Evolutionary conservation across 2,329 filamentous ascomycete species (phyloP).

Genomic region (Hypomyces perniciosus): DNA sequence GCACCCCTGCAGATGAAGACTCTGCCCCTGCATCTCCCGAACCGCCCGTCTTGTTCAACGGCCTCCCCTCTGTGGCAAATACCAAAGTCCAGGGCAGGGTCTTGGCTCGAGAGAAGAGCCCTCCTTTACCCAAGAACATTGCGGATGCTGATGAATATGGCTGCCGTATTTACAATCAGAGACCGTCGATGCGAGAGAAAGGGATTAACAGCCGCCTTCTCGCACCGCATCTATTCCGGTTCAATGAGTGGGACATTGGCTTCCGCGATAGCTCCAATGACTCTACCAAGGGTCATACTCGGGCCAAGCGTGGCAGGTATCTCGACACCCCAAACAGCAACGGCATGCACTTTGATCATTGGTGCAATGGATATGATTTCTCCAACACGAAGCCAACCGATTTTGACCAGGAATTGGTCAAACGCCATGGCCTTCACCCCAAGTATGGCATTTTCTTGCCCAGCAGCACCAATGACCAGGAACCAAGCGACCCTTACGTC

Average conservation of each 20-base stretch:
- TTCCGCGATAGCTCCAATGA: constrained; percentile 55
- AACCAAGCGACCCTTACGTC: constrained; percentile 34
- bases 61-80: constrained; percentile 18
- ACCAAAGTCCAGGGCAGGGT: constrained; percentile 24
- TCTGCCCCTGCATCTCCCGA: constrained; percentile 33
- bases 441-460: constrained; percentile 48
- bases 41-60: constrained; percentile 23
- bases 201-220: constrained; percentile 49
- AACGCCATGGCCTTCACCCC: constrained; percentile 46
- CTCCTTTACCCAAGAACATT: constrained; percentile 32
- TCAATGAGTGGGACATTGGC: constrained; percentile 50
- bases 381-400: constrained; percentile 43
- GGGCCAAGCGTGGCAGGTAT: constrained; percentile 47
- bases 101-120: constrained; percentile 32
- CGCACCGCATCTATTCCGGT: constrained; percentile 40
- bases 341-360: constrained; percentile 49
- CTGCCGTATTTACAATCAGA: constrained; percentile 38
- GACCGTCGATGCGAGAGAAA: constrained; percentile 36
- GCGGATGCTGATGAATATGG: constrained; percentile 47
- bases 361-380: constrained; percentile 47
- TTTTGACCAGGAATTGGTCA: constrained; percentile 45
- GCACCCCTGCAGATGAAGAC: constrained; percentile 29
- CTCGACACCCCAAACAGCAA: constrained; percentile 48
- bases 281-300: constrained; percentile 46
- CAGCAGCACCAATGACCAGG: constrained; percentile 39